Conservation (phyloP, 2,329 filamentous ascomycete species). For the Neonectria coccinea region DNA sequence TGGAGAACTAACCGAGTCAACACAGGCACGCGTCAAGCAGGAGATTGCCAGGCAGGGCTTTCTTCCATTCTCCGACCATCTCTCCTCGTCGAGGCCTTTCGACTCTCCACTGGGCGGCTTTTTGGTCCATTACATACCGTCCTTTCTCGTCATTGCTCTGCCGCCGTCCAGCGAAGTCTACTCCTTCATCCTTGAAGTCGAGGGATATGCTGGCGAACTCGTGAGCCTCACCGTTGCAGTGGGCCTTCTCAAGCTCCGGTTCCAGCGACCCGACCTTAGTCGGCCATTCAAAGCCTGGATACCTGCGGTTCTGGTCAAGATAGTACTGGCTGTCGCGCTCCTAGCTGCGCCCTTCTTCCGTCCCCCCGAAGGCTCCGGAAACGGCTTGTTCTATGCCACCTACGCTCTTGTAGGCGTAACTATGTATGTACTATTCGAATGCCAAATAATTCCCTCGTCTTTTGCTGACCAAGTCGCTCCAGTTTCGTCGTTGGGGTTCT, state of each 20-base stretch:
- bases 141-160: conserved; percentile 72
- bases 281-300: conserved; percentile 76
- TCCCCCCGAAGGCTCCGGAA: conserved; percentile 59
- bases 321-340: conserved; percentile 65
- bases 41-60: conserved; percentile 79
- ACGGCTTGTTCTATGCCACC: conserved; percentile 64
- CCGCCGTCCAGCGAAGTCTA: conserved; percentile 76
- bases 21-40: conserved; percentile 75
- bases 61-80: conserved; percentile 69
- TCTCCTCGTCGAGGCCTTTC: conserved; percentile 76
- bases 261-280: conserved; percentile 67
- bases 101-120: conserved; percentile 75
- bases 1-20: conserved; percentile 22
- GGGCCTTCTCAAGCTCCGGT: conserved; percentile 71
- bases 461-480: neutral
- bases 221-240: conserved; percentile 67
- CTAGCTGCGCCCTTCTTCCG: conserved; percentile 73
- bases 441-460: neutral
- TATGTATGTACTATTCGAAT: conserved; percentile 58
- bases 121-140: conserved; percentile 76
- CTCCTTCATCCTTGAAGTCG: conserved; percentile 78
- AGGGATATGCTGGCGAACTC: conserved; percentile 75
- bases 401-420: conserved; percentile 65
- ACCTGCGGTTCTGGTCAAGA: conserved; percentile 67
- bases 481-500: conserved; percentile 69